phyloP scores from a whole-genome alignment of 169 alveolate genomes.

The Perkinsus olseni region DNA sequence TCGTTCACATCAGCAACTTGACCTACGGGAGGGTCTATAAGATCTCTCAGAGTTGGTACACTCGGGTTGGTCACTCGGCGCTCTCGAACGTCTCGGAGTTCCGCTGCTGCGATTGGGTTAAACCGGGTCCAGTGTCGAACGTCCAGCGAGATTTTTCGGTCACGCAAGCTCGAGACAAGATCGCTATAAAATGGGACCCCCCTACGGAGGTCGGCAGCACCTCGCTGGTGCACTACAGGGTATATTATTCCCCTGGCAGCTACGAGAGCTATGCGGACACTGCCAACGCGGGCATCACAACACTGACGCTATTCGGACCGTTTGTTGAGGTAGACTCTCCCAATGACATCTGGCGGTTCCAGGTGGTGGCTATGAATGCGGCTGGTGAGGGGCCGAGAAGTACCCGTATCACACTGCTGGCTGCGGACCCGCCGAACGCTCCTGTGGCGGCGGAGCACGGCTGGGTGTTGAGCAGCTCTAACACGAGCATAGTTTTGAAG shows the following conservation, averaged over 20 bases:
- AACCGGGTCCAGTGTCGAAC: slow-evolving; percentile 19
- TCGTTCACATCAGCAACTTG: background rate
- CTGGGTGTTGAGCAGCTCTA: background rate
- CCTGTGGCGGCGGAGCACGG: background rate
- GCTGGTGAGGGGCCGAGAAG: slow-evolving; percentile 36
- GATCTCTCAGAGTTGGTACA: background rate
- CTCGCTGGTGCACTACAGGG: slow-evolving; percentile 17
- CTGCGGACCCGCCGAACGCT: slow-evolving; percentile 8
- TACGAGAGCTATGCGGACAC: background rate
- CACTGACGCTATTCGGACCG: background rate
- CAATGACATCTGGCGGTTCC: slow-evolving; percentile 20
- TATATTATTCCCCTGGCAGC: slow-evolving; percentile 23
- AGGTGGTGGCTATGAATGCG: slow-evolving; percentile 34
- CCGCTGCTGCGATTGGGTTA: slow-evolving; percentile 31
- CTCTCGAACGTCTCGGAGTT: background rate
- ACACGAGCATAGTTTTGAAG: slow-evolving; percentile 9
- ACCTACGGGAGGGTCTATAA: background rate
- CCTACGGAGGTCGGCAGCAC: slow-evolving; percentile 29
- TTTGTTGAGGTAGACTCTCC: slow-evolving; percentile 13
- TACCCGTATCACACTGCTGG: slow-evolving; percentile 23
- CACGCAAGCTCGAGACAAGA: slow-evolving; percentile 20
- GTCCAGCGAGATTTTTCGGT: slow-evolving; percentile 15
- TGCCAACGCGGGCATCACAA: background rate
- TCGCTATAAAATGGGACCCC: slow-evolving; percentile 26
- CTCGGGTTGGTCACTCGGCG: background rate